Percentiles rank a stretch among this genome's conserved stretches.
These are phyloP conservation scores for Bromus sterilis DNA, from an alignment of 176 grass and related monocot genomes.

Conservation along the genomic window DNA sequence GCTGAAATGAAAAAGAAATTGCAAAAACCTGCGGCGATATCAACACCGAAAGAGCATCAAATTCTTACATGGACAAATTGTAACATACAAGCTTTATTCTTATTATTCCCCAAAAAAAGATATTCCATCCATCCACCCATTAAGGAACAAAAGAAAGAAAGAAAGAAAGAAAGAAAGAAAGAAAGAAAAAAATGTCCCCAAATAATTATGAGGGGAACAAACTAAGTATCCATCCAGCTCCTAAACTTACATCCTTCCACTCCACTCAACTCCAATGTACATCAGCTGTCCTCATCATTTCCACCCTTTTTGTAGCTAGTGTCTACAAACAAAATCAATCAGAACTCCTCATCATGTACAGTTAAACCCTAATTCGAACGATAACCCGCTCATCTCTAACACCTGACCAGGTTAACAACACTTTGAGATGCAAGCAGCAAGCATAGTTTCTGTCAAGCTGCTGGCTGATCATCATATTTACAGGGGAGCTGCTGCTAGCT, in stretches of 20 bases:
- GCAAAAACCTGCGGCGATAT: not conserved
- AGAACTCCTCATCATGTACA: constrained; percentile 5
- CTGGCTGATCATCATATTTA: constrained; percentile 9
- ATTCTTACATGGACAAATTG: not conserved
- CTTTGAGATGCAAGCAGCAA: not conserved
- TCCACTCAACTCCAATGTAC: constrained; percentile 2
- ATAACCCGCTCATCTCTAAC: not conserved
- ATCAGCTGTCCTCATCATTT: not conserved
- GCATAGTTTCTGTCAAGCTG: not conserved
- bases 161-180: not conserved
- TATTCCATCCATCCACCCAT: too few species aligned
- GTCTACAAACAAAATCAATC: not conserved
- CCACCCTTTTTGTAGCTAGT: not conserved
- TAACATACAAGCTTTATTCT: not conserved
- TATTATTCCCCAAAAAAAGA: too few species aligned
- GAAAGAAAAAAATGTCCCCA: not conserved
- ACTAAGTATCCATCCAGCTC: not conserved
- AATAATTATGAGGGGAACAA: not conserved
- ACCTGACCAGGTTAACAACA: not conserved
- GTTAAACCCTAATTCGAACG: not conserved
- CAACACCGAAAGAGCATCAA: not conserved
- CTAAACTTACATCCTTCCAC: not conserved
- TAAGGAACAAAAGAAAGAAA: not conserved
- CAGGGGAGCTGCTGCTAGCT: not conserved
- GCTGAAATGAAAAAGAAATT: not conserved